These are phyloP conservation scores for Rhynchosporium agropyri DNA, from an alignment of 2,329 filamentous ascomycete species.

Conservation along the genomic window DNA sequence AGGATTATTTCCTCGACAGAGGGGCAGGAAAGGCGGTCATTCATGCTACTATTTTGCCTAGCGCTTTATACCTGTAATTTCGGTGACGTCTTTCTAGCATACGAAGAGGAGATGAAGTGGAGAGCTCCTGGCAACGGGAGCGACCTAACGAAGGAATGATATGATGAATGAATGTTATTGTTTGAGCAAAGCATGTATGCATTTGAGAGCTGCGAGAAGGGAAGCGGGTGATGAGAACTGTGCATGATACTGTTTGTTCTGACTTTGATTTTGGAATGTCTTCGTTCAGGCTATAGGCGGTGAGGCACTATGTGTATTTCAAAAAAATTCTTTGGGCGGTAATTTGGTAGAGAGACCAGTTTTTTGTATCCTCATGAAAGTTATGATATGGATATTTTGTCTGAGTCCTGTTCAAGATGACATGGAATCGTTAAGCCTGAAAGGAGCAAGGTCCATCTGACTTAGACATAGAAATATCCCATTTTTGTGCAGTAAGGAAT, in stretches of 20 bases:
- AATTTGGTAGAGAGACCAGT: too few species aligned
- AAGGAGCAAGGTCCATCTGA: too few species aligned
- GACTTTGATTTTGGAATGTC: not conserved
- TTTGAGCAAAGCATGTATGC: conserved; percentile 6
- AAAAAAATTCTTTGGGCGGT: too few species aligned
- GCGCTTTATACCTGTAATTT: conserved; percentile 2
- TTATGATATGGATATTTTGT: too few species aligned
- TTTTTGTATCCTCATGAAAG: too few species aligned
- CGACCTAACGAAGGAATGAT: conserved; percentile 18
- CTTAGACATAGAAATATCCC: too few species aligned
- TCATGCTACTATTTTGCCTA: conserved; percentile 4
- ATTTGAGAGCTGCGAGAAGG: not conserved
- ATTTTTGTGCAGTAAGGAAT: too few species aligned
- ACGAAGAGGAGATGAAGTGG: not conserved
- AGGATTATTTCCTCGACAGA: conserved; percentile 7
- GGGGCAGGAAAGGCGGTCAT: not conserved
- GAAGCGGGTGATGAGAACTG: not conserved
- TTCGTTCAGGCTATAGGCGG: too few species aligned
- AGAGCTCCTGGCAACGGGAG: not conserved
- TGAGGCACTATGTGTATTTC: too few species aligned
- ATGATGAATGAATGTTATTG: conserved; percentile 11
- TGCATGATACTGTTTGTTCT: not conserved
- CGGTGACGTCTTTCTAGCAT: conserved; percentile 5
- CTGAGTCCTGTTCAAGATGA: too few species aligned
- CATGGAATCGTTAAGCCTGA: too few species aligned